Percentiles rank a stretch among this genome's conserved stretches.
These are phyloP conservation scores for Hydrangea macrophylla DNA, from an alignment of 148 eudicot species.

Conservation along the genomic window DNA sequence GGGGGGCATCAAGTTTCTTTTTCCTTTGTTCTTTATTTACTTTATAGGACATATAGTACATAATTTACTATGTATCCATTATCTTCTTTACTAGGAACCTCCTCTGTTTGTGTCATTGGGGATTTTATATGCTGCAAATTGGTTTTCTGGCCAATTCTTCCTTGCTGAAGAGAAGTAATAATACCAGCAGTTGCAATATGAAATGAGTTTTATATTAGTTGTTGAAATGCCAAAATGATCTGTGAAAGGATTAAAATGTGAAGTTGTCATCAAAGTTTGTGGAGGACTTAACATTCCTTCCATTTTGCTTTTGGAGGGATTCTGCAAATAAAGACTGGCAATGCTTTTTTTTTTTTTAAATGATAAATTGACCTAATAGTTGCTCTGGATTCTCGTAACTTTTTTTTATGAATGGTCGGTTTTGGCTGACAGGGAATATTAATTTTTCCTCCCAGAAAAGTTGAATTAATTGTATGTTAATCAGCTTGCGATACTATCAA, in stretches of 20 bases:
- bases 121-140: not conserved
- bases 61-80: too few species aligned
- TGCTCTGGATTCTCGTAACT: constrained; percentile 6
- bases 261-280: too few species aligned
- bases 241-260: constrained; percentile 1
- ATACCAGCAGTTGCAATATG: not conserved
- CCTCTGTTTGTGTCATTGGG: too few species aligned
- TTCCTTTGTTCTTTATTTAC: too few species aligned
- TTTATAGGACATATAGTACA: too few species aligned
- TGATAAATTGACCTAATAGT: constrained; percentile 5
- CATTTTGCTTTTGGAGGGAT: not conserved
- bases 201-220: not conserved
- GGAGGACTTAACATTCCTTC: constrained; percentile 3
- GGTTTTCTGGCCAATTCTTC: not conserved
- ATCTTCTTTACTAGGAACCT: too few species aligned
- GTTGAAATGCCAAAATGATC: not conserved
- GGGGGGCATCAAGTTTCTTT: too few species aligned
- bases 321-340: not conserved
- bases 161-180: not conserved
- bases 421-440: constrained; percentile 8
- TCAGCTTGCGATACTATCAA: not conserved
- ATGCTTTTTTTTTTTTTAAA: not conserved
- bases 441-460: constrained; percentile 2
- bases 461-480: not conserved
- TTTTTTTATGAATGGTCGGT: not conserved